These are phyloP conservation scores for Aureobasidium sp. DNA, from an alignment of 2,329 filamentous ascomycete genomes.

Conservation along the genomic window DNA sequence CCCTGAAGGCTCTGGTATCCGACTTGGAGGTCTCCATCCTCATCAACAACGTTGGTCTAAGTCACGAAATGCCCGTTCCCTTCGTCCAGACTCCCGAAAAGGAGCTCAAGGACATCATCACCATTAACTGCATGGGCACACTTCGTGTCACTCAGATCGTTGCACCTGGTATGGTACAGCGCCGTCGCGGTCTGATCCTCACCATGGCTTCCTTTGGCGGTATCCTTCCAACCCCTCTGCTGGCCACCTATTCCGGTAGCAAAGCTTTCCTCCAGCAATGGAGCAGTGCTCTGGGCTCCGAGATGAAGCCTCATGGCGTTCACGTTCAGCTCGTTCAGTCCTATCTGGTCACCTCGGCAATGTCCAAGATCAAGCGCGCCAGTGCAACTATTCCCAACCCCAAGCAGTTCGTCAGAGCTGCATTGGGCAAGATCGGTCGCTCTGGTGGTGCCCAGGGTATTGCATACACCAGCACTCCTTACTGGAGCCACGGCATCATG, in stretches of 20 bases:
- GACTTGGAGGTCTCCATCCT: slow-evolving; percentile 78
- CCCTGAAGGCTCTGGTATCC: slow-evolving; percentile 59
- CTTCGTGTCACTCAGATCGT: slow-evolving; percentile 81
- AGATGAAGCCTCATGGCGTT: slow-evolving; percentile 73
- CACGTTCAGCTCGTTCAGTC: slow-evolving; percentile 87
- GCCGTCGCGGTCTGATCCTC: slow-evolving; percentile 80
- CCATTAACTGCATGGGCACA: slow-evolving; percentile 89
- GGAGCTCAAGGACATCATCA: slow-evolving; percentile 85
- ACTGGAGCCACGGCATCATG: slow-evolving; percentile 86
- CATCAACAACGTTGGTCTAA: slow-evolving; percentile 95
- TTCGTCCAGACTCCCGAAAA: slow-evolving; percentile 72
- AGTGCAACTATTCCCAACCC: slow-evolving; percentile 74
- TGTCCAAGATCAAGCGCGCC: slow-evolving; percentile 87
- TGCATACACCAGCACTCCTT: slow-evolving; percentile 81
- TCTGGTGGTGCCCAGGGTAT: slow-evolving; percentile 71
- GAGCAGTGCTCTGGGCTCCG: slow-evolving; percentile 77
- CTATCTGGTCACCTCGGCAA: slow-evolving; percentile 89
- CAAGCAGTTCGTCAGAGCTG: slow-evolving; percentile 70
- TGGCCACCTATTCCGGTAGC: slow-evolving; percentile 94
- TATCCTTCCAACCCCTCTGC: slow-evolving; percentile 80
- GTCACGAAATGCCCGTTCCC: slow-evolving; percentile 84
- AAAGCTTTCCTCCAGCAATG: slow-evolving; percentile 98
- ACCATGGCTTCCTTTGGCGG: slow-evolving; percentile 98
- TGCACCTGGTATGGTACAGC: slow-evolving; percentile 74
- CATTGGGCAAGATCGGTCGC: slow-evolving; percentile 72